Evolutionary conservation across 495 filamentous ascomycete species (phyloP).

Genomic region (Parachaetomium inaequale): DNA sequence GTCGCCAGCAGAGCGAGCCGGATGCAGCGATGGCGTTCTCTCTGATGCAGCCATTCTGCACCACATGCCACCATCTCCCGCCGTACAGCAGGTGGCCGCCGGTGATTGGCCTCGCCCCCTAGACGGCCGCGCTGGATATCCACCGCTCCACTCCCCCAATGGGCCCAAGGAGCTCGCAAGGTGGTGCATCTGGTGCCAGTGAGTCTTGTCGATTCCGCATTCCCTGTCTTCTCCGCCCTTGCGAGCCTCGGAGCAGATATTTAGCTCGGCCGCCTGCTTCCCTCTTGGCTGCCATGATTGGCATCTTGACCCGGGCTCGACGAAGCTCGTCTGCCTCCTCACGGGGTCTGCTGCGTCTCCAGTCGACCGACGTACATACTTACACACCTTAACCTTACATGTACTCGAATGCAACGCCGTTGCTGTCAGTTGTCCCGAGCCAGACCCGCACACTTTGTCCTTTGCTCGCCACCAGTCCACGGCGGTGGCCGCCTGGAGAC

Average conservation of each 20-base stretch:
- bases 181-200: background rate
- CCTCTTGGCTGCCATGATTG: conserved; percentile 8
- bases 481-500: background rate
- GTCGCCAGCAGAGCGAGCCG: conserved; percentile 20
- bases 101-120: conserved; percentile 26
- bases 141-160: conserved; percentile 26
- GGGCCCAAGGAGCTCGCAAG: conserved; percentile 2
- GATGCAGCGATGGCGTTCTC: conserved; percentile 32
- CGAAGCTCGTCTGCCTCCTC: conserved; percentile 2
- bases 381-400: background rate
- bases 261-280: background rate
- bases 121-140: conserved; percentile 12
- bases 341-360: background rate
- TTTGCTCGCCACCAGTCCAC: background rate
- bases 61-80: conserved; percentile 19
- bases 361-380: background rate
- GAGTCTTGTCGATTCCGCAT: background rate
- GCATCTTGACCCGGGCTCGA: background rate
- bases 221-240: conserved; percentile 2
- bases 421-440: background rate
- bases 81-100: conserved; percentile 14
- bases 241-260: background rate
- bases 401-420: background rate
- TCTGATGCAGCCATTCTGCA: conserved; percentile 19
- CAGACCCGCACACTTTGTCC: background rate